A percentile compares a stretch with the other conserved stretches of the same genome.
These are phyloP conservation scores for Ustilago lituana DNA, from an alignment of 1,284 basidiomycete species.

Conservation along the genomic window DNA sequence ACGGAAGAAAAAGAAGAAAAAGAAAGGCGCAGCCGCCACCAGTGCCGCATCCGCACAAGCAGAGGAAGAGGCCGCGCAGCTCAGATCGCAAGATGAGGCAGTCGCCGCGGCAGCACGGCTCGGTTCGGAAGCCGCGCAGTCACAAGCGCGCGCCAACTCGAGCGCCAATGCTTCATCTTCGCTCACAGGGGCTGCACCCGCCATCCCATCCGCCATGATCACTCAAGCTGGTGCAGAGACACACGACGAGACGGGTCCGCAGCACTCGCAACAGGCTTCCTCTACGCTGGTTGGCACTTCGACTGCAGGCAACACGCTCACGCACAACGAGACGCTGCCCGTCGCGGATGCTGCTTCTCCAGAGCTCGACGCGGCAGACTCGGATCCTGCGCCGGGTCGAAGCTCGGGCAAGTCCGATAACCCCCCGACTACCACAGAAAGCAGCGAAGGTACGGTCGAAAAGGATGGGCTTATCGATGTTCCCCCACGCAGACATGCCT, in stretches of 20 bases:
- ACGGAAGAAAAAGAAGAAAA: conserved; percentile 45
- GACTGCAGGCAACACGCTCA: conserved; percentile 30
- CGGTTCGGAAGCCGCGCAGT: conserved; percentile 34
- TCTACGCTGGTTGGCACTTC: conserved; percentile 34
- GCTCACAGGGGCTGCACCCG: neutral
- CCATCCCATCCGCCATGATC: neutral
- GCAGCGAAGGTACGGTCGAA: conserved; percentile 37
- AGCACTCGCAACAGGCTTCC: conserved; percentile 37
- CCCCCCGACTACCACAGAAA: conserved; percentile 16
- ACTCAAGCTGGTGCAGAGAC: neutral
- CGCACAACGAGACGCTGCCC: conserved; percentile 1
- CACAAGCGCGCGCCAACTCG: conserved; percentile 25
- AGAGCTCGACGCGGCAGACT: neutral
- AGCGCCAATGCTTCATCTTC: neutral
- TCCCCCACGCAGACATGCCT: conserved; percentile 18
- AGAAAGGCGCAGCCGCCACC: conserved; percentile 14
- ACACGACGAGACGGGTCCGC: neutral
- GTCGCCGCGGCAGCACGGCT: conserved; percentile 32
- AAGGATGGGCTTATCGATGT: conserved; percentile 37
- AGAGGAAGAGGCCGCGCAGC: conserved; percentile 18
- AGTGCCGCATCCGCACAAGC: conserved; percentile 7
- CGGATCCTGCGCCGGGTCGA: neutral
- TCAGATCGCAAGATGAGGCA: conserved; percentile 33
- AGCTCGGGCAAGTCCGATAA: neutral
- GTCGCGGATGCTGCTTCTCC: neutral